phyloP scores from a whole-genome alignment of 1,139 yeast species.

The Meyerozyma elateridarum region DNA sequence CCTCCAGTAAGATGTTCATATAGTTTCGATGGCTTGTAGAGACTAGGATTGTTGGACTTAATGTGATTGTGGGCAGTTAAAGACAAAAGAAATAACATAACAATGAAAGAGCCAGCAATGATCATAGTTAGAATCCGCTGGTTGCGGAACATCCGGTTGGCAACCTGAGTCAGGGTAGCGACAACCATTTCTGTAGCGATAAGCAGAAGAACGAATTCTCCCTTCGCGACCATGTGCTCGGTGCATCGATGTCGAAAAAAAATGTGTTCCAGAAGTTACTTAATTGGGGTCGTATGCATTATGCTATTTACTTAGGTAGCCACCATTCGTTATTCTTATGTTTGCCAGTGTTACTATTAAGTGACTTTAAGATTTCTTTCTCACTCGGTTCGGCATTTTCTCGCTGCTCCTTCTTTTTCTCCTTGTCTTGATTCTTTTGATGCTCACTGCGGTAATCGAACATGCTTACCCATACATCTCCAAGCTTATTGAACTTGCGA shows the following conservation, averaged over 20 bases:
- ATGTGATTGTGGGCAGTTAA: conserved; percentile 15
- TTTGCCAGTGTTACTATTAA: neutral
- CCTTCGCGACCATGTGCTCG: too few species aligned
- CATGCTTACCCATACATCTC: conserved; percentile 25
- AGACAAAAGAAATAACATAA: conserved; percentile 20
- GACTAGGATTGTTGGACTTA: conserved; percentile 11
- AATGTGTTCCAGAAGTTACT: too few species aligned
- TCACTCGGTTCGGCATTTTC: neutral
- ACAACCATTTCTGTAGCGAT: conserved; percentile 9
- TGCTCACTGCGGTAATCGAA: conserved; percentile 10
- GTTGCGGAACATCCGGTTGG: conserved; percentile 27
- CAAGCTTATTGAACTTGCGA: conserved; percentile 18
- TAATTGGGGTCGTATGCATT: neutral
- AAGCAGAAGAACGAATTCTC: neutral
- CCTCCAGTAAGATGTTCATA: conserved; percentile 13
- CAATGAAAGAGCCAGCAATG: conserved; percentile 19
- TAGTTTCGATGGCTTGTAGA: conserved; percentile 14
- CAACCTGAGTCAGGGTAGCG: conserved; percentile 28
- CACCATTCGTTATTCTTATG: neutral
- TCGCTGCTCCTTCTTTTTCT: neutral
- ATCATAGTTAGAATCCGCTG: conserved; percentile 22
- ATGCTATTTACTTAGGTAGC: conserved; percentile 1
- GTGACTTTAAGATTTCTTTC: neutral
- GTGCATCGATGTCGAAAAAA: too few species aligned
- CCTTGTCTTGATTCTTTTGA: conserved; percentile 2